A percentile compares a stretch with the other conserved stretches of the same genome.
These are phyloP conservation scores for Sporisorium iseilematis-ciliati DNA, from an alignment of 1,284 basidiomycete species.

Conservation along the genomic window DNA sequence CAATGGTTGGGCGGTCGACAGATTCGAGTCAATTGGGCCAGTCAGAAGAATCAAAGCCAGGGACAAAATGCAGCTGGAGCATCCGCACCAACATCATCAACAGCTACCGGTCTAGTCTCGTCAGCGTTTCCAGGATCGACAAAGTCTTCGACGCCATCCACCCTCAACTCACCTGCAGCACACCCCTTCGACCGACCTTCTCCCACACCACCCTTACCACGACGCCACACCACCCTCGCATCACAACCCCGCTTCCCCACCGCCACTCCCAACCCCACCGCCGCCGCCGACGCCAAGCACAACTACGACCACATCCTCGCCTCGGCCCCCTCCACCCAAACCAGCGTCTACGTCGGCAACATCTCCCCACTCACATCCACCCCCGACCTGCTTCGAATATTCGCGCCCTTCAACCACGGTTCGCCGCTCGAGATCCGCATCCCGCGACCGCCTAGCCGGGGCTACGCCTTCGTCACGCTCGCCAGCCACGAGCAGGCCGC, in stretches of 20 bases:
- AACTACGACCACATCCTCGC: constrained; percentile 86
- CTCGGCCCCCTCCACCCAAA: constrained; percentile 90
- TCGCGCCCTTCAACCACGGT: constrained; percentile 85
- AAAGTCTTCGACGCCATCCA: neutral
- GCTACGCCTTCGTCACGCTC: constrained; percentile 97
- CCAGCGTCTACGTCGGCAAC: constrained; percentile 98
- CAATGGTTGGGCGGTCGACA: constrained; percentile 98
- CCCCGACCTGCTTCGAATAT: constrained; percentile 93
- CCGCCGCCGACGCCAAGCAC: constrained; percentile 11
- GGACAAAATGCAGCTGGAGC: constrained; percentile 57
- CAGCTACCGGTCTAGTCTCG: neutral
- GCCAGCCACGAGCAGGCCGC: constrained; percentile 98
- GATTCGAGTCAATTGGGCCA: constrained; percentile 99
- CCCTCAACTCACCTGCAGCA: constrained; percentile 13
- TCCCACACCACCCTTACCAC: neutral
- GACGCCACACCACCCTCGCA: constrained; percentile 36
- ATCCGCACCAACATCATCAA: neutral
- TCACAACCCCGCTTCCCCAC: neutral
- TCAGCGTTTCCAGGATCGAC: constrained; percentile 2
- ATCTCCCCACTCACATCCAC: constrained; percentile 94
- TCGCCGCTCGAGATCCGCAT: constrained; percentile 93
- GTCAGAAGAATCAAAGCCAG: constrained; percentile 91
- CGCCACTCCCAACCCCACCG: neutral
- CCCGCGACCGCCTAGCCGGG: constrained; percentile 83
- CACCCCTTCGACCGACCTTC: neutral